Evolutionary conservation across 768 basidiomycete genomes (phyloP).

Genomic region (Clitopilus passeckerianus): DNA sequence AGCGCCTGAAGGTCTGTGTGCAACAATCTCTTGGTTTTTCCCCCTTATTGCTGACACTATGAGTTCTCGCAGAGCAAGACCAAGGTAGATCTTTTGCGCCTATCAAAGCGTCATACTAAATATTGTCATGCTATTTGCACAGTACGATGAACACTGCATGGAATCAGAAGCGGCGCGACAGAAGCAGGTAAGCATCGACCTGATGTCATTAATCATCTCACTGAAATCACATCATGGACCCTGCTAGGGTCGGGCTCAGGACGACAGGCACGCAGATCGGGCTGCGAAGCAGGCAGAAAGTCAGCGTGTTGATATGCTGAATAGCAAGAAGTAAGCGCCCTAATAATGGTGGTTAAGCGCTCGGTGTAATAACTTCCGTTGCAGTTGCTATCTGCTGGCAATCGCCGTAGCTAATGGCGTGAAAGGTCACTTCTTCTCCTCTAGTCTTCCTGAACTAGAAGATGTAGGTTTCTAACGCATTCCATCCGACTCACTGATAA

Average conservation of each 20-base stretch:
- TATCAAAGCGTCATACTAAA: too few species aligned
- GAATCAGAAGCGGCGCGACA: conserved; percentile 72
- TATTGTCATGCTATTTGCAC: neutral
- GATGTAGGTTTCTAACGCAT: conserved; percentile 47
- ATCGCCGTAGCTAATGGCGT: conserved; percentile 63
- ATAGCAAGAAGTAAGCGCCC: conserved; percentile 66
- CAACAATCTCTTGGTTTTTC: conserved; percentile 4
- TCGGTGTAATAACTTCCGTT: neutral
- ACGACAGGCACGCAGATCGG: conserved; percentile 75
- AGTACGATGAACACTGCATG: conserved; percentile 79
- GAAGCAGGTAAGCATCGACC: conserved; percentile 56
- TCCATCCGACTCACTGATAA: neutral
- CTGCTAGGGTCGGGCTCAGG: conserved; percentile 54
- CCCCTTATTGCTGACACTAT: neutral
- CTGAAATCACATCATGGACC: conserved; percentile 1
- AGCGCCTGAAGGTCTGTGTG: conserved; percentile 60
- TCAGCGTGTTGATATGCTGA: conserved; percentile 72
- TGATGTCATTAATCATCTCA: conserved; percentile 5
- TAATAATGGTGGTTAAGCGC: neutral
- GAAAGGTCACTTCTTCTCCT: conserved; percentile 68
- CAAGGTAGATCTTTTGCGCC: conserved; percentile 35
- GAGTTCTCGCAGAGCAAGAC: conserved; percentile 47
- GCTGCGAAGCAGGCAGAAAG: conserved; percentile 72
- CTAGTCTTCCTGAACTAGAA: conserved; percentile 64
- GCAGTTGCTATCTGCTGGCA: conserved; percentile 66